A percentile compares a stretch with the other conserved stretches of the same genome.
phyloP scores from a whole-genome alignment of 176 grass and related monocot species.

The Aegilops bicornis region DNA sequence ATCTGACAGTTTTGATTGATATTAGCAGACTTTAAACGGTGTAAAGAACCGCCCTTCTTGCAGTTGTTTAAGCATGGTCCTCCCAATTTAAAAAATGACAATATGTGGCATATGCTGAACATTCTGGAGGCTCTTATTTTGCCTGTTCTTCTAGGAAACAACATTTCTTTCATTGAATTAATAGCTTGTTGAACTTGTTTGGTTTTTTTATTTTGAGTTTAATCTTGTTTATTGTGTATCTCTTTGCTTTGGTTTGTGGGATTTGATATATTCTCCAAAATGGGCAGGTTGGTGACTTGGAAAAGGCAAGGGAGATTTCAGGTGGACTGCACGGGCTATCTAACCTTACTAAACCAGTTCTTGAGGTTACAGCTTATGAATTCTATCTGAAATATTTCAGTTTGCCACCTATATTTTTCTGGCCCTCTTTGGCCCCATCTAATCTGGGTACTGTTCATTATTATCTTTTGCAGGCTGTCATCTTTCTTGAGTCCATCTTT shows the following conservation, averaged over 20 bases:
- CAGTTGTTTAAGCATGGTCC: not conserved
- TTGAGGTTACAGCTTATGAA: constrained; percentile 62
- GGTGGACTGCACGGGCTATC: constrained; percentile 46
- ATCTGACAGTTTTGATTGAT: not conserved
- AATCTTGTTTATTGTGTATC: not conserved
- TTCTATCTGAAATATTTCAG: constrained; percentile 6
- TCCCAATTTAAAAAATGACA: not conserved
- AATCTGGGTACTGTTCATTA: not conserved
- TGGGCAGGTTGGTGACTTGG: constrained; percentile 63
- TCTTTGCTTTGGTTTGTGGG: not conserved
- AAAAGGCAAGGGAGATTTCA: constrained; percentile 81
- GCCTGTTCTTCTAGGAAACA: not conserved
- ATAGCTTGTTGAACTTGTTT: not conserved
- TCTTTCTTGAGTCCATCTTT: constrained; percentile 81
- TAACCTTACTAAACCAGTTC: constrained; percentile 57
- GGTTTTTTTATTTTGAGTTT: not conserved
- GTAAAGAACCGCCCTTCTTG: not conserved
- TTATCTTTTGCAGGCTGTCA: constrained; percentile 62
- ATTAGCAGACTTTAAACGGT: not conserved
- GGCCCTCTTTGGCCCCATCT: not conserved
- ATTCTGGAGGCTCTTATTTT: not conserved
- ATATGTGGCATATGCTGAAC: not conserved
- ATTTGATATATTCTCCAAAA: constrained; percentile 28
- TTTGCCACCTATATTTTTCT: not conserved
- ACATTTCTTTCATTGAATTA: not conserved